Evolutionary conservation across 1,284 basidiomycete genomes (phyloP), one percentile per base, ranked within the genome.

Genomic region (Inonotus hispidus): DNA sequence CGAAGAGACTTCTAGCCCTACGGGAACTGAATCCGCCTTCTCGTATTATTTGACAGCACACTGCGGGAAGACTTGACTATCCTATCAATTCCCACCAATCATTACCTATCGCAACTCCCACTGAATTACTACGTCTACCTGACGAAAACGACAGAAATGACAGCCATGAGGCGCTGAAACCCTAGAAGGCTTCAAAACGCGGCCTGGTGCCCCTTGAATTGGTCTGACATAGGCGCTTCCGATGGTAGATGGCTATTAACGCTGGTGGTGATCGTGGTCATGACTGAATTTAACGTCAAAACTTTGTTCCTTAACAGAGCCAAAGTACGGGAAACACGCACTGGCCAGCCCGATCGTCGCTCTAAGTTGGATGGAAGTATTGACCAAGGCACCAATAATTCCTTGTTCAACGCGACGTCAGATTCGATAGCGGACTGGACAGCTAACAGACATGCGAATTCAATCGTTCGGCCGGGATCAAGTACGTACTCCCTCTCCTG

Each of bases 301-400:
- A 8, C 5, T 14, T 32, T 19, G 27, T 49, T 43, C 37, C 37
- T 37, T 21, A 7, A 14, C n/a, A 11, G 38, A 35, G 7, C 10
- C 16, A 45, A 19, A 19, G 50, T 25, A 16, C 25, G 50, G 32
- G 19, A 16, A n/a, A 37, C 11, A 63, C 61, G 52, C 35, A 65
- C 63, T 53, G 21, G 61, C 63, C 4, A 65, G 50, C 4, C 63
- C 63, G 21, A 65, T 39, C 16, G 63, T 65, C 14, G 63, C 63
- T 25, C 63, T 58, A 6, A 65, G 58, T 53, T 65, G 63, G 46
- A 63, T 63, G 35, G 63, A 58, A 16, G 64, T 65, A 45, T 63
- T 63, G 39, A 65, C 54, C 46, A 65, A 43, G 8, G 58, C 64
- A 27, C 64, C 64, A 13, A 65, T 55, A 6, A 65, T 61, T n/a